Evolutionary conservation across 495 filamentous ascomycete genomes (phyloP).

Genomic region (Penicillium chermesinum): DNA sequence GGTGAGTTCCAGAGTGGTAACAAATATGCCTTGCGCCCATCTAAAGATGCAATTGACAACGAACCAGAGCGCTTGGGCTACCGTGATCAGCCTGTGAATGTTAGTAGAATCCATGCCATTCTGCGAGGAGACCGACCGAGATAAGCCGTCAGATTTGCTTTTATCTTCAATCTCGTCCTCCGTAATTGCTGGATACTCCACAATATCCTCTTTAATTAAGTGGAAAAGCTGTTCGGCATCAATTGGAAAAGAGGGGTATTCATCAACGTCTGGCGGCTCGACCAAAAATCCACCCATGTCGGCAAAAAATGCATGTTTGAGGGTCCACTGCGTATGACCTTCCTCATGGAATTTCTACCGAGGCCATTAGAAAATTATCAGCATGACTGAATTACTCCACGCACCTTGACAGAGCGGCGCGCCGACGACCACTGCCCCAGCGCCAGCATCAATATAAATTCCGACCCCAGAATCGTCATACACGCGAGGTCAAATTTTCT

Average conservation of each 20-base stretch:
- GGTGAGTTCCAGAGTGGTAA: slow-evolving; percentile 39
- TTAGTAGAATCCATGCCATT: no score
- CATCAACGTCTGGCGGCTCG: slow-evolving; percentile 9
- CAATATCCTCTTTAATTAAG: slow-evolving; percentile 2
- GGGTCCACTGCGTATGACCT: slow-evolving; percentile 25
- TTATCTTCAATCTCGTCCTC: slow-evolving; percentile 31
- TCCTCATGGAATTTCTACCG: slow-evolving; percentile 13
- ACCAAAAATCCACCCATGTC: slow-evolving; percentile 39
- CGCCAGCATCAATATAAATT: slow-evolving; percentile 28
- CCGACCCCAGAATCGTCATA: slow-evolving; percentile 29
- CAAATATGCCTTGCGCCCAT: slow-evolving; percentile 14
- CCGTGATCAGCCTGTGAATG: neutral
- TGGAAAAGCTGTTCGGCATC: slow-evolving; percentile 7
- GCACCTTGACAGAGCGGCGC: slow-evolving; percentile 19
- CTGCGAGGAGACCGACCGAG: slow-evolving; percentile 12
- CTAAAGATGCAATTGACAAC: slow-evolving; percentile 22
- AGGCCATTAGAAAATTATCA: neutral
- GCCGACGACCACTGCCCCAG: slow-evolving; percentile 33
- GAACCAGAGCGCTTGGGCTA: slow-evolving; percentile 31
- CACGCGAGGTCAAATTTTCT: slow-evolving; percentile 23
- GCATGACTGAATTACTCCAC: neutral
- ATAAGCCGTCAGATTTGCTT: slow-evolving; percentile 35
- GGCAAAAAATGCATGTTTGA: slow-evolving; percentile 34
- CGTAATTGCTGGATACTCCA: slow-evolving; percentile 20
- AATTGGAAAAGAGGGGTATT: slow-evolving; percentile 10